A percentile compares a stretch with the other conserved stretches of the same genome.
Conservation (phyloP, 1,139 yeast genomes). For the Taphrina confusa region DNA sequence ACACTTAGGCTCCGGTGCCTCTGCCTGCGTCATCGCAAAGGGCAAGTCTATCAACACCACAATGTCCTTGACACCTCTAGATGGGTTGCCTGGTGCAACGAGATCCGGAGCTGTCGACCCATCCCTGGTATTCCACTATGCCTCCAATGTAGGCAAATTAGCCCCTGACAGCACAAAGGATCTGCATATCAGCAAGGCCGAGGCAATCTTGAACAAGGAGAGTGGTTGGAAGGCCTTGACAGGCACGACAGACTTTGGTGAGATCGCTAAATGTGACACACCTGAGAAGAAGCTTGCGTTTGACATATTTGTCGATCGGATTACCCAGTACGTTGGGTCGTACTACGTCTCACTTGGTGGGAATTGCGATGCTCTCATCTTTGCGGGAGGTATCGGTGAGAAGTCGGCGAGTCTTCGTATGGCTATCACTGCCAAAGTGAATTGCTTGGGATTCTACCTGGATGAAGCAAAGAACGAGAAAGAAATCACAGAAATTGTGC, state of each 20-base stretch:
- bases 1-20: conserved; percentile 41
- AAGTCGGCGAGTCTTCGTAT: conserved; percentile 37
- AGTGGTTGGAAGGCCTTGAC: conserved; percentile 40
- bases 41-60: conserved; percentile 40
- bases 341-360: conserved; percentile 40
- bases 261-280: conserved; percentile 36
- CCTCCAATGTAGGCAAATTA: conserved; percentile 39
- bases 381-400: conserved; percentile 42
- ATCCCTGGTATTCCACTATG: conserved; percentile 40
- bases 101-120: conserved; percentile 41
- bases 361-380: conserved; percentile 40
- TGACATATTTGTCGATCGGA: conserved; percentile 40
- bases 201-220: conserved; percentile 39
- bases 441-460: conserved; percentile 23
- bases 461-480: conserved; percentile 28
- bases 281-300: conserved; percentile 39
- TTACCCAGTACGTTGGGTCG: conserved; percentile 38
- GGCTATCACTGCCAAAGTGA: conserved; percentile 12
- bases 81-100: conserved; percentile 41
- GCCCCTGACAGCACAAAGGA: conserved; percentile 38
- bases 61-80: conserved; percentile 41
- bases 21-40: conserved; percentile 39
- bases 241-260: conserved; percentile 41
- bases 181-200: conserved; percentile 40
- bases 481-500: conserved; percentile 27